Evolutionary conservation across 495 filamentous ascomycete species (phyloP).

Genomic region (Hypomontagnella monticulosa): DNA sequence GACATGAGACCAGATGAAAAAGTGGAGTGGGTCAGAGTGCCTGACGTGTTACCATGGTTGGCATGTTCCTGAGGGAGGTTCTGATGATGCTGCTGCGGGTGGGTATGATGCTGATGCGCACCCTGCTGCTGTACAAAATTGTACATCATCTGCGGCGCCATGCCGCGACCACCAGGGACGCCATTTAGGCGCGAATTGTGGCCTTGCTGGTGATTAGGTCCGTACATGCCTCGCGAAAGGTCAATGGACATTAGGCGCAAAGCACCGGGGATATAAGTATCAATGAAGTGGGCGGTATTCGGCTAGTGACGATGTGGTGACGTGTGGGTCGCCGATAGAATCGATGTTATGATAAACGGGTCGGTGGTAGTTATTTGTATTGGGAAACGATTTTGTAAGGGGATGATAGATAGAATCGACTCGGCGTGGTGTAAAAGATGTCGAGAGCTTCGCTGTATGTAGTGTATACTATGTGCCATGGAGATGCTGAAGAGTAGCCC

Average conservation of each 20-base stretch:
- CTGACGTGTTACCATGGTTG: constrained; percentile 64
- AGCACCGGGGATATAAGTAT: background rate
- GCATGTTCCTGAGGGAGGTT: constrained; percentile 75
- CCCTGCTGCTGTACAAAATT: constrained; percentile 74
- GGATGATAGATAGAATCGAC: background rate
- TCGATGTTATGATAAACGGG: background rate
- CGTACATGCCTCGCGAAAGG: constrained; percentile 75
- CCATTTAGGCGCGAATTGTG: constrained; percentile 78
- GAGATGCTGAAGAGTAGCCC: constrained; percentile 23
- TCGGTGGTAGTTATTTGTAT: constrained; percentile 18
- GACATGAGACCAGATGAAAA: constrained; percentile 80
- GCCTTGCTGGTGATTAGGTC: constrained; percentile 78
- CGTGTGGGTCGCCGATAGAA: background rate
- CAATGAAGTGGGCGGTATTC: background rate
- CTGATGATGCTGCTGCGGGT: constrained; percentile 76
- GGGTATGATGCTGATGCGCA: constrained; percentile 74
- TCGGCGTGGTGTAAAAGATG: constrained; percentile 14
- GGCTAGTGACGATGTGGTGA: background rate
- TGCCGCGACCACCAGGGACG: constrained; percentile 55
- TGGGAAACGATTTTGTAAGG: constrained; percentile 8
- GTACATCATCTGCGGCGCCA: constrained; percentile 69
- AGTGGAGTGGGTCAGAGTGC: constrained; percentile 77
- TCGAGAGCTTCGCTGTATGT: constrained; percentile 18
- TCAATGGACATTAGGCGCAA: background rate
- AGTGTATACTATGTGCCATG: constrained; percentile 38